Conservation (phyloP, 305 asterid genomes). For the Fraxinus sp. region DNA sequence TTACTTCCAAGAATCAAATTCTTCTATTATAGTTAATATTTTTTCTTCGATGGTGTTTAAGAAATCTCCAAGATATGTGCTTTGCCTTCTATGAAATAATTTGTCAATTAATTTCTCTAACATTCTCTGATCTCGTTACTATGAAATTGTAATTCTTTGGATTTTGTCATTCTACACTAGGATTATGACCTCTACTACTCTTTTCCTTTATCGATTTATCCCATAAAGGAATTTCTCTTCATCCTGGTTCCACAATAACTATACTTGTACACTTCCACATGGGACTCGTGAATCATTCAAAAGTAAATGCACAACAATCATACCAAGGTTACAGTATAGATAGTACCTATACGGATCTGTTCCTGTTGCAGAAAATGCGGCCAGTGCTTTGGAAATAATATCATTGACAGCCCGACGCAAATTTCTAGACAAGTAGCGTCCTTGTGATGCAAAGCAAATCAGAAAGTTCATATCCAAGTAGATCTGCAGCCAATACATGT, state of each 20-base stretch:
- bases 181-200: background rate
- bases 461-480: conserved; percentile 96
- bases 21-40: background rate
- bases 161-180: background rate
- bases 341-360: conserved; percentile 83
- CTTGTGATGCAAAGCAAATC: conserved; percentile 90
- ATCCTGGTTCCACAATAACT: background rate
- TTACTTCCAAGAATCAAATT: background rate
- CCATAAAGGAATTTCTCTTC: background rate
- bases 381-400: conserved; percentile 73
- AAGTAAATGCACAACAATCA: conserved; percentile 20
- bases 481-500: conserved; percentile 59
- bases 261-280: background rate
- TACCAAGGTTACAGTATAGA: conserved; percentile 9
- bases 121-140: background rate
- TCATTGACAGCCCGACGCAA: conserved; percentile 83
- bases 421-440: conserved; percentile 93
- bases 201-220: background rate
- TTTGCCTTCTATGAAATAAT: background rate
- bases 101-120: background rate
- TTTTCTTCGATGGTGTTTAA: background rate
- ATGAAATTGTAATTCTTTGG: background rate
- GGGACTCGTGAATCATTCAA: background rate
- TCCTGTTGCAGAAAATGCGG: conserved; percentile 81
- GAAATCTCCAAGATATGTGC: background rate